Base-by-base conservation (phyloP, 768 basidiomycete species). In the Goffeauzyma gilvescens region DNA sequence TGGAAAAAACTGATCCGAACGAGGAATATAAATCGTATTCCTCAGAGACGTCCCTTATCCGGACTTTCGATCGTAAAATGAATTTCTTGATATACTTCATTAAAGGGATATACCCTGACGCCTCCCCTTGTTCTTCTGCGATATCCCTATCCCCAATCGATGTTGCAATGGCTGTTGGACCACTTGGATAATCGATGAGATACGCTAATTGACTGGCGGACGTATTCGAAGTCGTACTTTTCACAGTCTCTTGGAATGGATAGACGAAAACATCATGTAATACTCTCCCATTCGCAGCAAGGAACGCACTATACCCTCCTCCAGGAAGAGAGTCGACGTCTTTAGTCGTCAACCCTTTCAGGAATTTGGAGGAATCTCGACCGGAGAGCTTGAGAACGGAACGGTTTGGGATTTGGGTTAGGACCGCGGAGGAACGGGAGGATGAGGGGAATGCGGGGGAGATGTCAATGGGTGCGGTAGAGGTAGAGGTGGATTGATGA, bases 211-310 rank as follows among this genome's bases (percentile, higher is more conserved):
- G n/a, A n/a, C 55, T 78, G 75, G 57, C 84, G 82, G 45, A 83
- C 60, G 34, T 84, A 10, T 6, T 10, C 63, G 57, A 78, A 83
- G 14, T 72, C 73, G 13, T 61, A 64, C n/a, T n/a, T n/a, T n/a
- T n/a, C n/a, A n/a, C n/a, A n/a, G 17, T 68, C 62, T 10, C 65
- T 8, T 67, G 63, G 22, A 69, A 67, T 21, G 14, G 75, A 60
- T 84, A 82, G 49, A 93, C 69, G 64, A 96, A 87, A 38, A 79
- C 65, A 61, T 95, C 89, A 57, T 86, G 78, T 34, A 93, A 67
- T 23, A 96, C 75, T 58, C 87, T 73, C 30, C 90, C 90, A 86
- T 89, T 40, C 12, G 12, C 14, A 23, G 81, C 78, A 13, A 87
- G 65, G 56, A 86, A 75, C 0, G 76, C 72, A 32, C 77, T 75